phyloP scores from a whole-genome alignment of 164 flowering plant genomes.

The Santalum album region DNA sequence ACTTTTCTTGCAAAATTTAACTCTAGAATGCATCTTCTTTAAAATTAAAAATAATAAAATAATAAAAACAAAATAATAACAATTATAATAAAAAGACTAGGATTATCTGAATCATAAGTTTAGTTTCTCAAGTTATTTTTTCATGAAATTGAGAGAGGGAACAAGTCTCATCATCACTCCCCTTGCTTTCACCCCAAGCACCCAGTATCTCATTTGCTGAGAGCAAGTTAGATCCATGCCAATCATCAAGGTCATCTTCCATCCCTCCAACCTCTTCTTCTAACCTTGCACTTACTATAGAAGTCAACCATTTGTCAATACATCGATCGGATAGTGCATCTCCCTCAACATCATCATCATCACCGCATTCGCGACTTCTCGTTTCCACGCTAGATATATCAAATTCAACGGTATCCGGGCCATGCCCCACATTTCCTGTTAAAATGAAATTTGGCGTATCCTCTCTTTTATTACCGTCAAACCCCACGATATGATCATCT shows the following conservation, averaged over 20 bases:
- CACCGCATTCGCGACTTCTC: not conserved
- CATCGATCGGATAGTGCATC: constrained; percentile 1
- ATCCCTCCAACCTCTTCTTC: constrained; percentile 11
- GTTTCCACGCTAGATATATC: too few species aligned
- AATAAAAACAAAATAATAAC: too few species aligned
- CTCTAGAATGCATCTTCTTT: too few species aligned
- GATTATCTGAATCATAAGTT: too few species aligned
- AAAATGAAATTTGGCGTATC: not conserved
- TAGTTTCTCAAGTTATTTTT: too few species aligned
- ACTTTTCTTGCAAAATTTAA: too few species aligned
- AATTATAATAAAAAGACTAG: too few species aligned
- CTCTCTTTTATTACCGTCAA: constrained; percentile 1
- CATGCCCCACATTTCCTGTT: constrained; percentile 3
- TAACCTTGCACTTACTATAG: not conserved
- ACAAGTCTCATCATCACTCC: constrained; percentile 31
- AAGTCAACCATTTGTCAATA: not conserved
- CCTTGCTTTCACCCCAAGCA: constrained; percentile 51
- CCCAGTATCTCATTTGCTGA: constrained; percentile 57
- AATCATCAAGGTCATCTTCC: constrained; percentile 13
- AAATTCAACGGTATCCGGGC: not conserved
- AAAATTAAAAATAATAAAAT: too few species aligned
- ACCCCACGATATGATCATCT: not conserved
- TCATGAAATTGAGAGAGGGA: too few species aligned
- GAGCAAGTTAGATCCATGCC: constrained; percentile 25
- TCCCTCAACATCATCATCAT: constrained; percentile 8